Base-by-base conservation (phyloP, 176 grass and related monocot genomes). In the Coix lacrymajobi region DNA sequence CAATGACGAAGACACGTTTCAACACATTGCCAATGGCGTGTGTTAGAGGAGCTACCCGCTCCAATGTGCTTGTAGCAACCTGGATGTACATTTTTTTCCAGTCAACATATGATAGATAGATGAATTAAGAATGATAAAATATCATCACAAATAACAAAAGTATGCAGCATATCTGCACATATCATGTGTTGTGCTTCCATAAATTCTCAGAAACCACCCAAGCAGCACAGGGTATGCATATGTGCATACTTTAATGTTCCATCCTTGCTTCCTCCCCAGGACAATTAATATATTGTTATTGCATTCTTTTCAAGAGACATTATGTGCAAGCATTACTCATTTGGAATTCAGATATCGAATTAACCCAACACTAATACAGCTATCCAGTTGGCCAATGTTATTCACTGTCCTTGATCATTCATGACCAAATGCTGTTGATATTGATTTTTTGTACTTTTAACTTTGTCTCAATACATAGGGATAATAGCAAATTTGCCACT, bases 1-100 rank as follows among this genome's bases (percentile, higher is more conserved):
- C 91, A 77, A 99, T 99, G 63, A 99, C 97, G 33, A 99, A 99
- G 4, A 99, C 97, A 89, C 97, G 94, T 90, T 99, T 99, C 85
- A 99, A 88, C 74, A 99, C 97, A 89, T 99, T 99, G 58, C 97
- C 97, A 22, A 99, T 93, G 19, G 97, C 97, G 71, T 99, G 97
- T 33, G 97, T 94, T 43, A 99, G 87, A 85, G 97, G 97, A 61
- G 97, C 91, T 64, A 99, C 97, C 54, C 97, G 82, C 77, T 99
- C 97, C 89, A 99, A 87, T 85, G 97, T 99, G 78, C 96, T 99
- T 56, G 91, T 96, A 62, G 97, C 97, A 76, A 99, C 16, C 97
- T 99, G 85, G 54, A 58, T 58, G 54, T 25, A 58, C 22, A 58
- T 58, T 58, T 76, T 11, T 58, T 58, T 73, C 8, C 78, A 75